These are phyloP conservation scores for Xylaria sp. DNA, from an alignment of 2,329 filamentous ascomycete genomes.

Conservation along the genomic window DNA sequence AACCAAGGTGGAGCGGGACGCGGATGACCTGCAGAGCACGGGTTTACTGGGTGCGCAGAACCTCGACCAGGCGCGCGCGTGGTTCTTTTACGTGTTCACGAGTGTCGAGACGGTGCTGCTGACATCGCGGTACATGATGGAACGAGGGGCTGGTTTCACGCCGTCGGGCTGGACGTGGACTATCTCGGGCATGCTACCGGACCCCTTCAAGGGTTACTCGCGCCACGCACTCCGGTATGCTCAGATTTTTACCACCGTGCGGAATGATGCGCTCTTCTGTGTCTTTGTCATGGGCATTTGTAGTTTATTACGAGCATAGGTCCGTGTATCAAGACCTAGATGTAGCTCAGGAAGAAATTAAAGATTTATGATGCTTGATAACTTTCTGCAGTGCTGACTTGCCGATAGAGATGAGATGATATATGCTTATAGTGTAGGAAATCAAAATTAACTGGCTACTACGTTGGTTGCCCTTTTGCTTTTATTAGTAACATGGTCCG, in stretches of 20 bases:
- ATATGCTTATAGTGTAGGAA: not conserved
- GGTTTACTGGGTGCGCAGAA: slow-evolving; percentile 42
- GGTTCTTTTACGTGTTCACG: slow-evolving; percentile 83
- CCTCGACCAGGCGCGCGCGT: slow-evolving; percentile 54
- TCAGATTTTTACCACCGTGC: slow-evolving; percentile 76
- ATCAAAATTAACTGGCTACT: not conserved
- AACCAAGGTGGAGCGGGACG: slow-evolving; percentile 68
- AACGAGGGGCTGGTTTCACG: slow-evolving; percentile 60
- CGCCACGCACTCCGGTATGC: slow-evolving; percentile 71
- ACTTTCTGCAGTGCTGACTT: not conserved
- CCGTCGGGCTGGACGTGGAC: slow-evolving; percentile 72
- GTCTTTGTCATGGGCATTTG: slow-evolving; percentile 77
- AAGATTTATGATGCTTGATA: not conserved
- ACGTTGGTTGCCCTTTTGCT: slow-evolving; percentile 2
- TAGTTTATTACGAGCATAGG: slow-evolving; percentile 55
- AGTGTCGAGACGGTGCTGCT: slow-evolving; percentile 79
- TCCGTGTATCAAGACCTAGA: not conserved
- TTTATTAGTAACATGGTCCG: not conserved
- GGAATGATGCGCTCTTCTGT: slow-evolving; percentile 77
- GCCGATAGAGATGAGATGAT: not conserved
- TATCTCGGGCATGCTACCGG: slow-evolving; percentile 72
- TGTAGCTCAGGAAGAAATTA: slow-evolving; percentile 3
- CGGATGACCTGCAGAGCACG: slow-evolving; percentile 52
- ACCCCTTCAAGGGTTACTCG: slow-evolving; percentile 70
- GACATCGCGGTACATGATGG: slow-evolving; percentile 75